phyloP scores from a whole-genome alignment of 2,329 filamentous ascomycete species.

The Akanthomyces muscarius region DNA sequence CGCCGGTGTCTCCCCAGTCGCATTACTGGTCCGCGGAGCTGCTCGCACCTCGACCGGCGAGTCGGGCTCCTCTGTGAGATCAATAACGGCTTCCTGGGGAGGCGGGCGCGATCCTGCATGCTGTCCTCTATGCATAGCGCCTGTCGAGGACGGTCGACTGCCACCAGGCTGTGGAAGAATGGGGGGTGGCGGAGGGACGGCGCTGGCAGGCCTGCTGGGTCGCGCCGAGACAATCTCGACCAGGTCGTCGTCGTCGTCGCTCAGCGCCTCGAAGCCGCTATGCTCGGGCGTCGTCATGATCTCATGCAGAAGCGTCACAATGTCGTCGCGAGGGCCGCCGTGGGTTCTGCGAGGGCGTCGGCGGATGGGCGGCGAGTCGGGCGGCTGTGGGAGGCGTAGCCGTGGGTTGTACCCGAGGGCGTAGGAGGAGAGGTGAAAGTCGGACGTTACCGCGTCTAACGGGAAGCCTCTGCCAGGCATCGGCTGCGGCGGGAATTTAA shows the following conservation, averaged over 20 bases:
- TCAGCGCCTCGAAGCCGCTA: neutral
- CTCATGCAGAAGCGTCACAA: neutral
- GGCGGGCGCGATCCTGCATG: conserved; percentile 20
- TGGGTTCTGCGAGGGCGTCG: neutral
- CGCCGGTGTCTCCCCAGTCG: neutral
- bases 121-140: neutral
- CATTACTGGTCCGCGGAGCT: conserved; percentile 24
- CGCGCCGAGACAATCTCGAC: conserved; percentile 28
- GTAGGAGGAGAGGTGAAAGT: neutral
- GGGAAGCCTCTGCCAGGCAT: conserved; percentile 8
- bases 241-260: conserved; percentile 31
- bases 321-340: neutral
- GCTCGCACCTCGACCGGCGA: conserved; percentile 38
- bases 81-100: conserved; percentile 37
- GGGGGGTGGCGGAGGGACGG: conserved; percentile 2
- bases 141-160: neutral
- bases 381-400: neutral
- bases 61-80: conserved; percentile 49
- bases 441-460: neutral
- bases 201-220: conserved; percentile 5
- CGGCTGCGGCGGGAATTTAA: neutral
- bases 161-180: neutral
- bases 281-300: neutral
- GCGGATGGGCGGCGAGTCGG: neutral
- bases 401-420: neutral